phyloP scores from a whole-genome alignment of 306 rosid species.

The Cucumis sativus region DNA sequence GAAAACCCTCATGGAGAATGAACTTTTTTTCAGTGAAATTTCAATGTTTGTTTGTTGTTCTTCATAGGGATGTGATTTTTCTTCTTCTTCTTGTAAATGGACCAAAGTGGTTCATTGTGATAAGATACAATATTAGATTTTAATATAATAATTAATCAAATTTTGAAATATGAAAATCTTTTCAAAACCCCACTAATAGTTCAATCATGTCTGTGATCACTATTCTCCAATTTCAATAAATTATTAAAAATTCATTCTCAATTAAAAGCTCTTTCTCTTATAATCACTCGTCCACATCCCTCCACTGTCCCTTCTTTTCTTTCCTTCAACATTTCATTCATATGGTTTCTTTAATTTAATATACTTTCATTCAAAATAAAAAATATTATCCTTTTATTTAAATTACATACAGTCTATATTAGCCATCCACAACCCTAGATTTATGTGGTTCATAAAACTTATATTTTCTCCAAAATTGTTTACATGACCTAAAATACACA shows the following conservation, averaged over 20 bases:
- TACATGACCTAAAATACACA: too few species aligned
- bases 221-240: not conserved
- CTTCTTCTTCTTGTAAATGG: not conserved
- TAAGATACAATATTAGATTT: not conserved
- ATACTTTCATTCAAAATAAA: not conserved
- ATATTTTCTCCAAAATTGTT: too few species aligned
- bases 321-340: not conserved
- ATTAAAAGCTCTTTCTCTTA: not conserved
- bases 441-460: too few species aligned
- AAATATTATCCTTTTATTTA: not conserved
- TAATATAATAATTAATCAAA: not conserved
- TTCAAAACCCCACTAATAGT: conserved; percentile 1
- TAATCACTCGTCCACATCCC: not conserved
- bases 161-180: not conserved
- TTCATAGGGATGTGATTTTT: not conserved
- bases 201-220: not conserved
- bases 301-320: not conserved
- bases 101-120: not conserved
- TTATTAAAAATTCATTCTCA: not conserved
- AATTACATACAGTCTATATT: too few species aligned
- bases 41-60: not conserved
- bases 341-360: not conserved
- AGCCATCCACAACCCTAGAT: too few species aligned
- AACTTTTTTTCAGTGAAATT: too few species aligned
- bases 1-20: too few species aligned